phyloP scores from a whole-genome alignment of 345 rosid genomes.

The Murraya paniculata region DNA sequence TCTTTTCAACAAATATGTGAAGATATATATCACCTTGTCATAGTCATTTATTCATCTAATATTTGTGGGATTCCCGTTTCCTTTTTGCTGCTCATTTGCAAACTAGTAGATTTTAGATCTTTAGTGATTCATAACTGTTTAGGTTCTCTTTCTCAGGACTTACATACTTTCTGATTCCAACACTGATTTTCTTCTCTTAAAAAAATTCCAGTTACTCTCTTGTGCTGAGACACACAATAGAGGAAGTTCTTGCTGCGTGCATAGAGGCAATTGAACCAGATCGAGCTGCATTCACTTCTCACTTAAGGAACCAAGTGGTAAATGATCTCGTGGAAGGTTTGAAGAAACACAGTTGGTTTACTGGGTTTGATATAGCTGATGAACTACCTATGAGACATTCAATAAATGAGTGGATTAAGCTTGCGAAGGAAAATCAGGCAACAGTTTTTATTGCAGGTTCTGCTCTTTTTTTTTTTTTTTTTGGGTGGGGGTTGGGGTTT shows the following conservation, averaged over 20 bases:
- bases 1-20: constrained; percentile 8
- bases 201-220: constrained; percentile 68
- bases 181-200: constrained; percentile 9
- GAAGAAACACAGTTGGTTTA: constrained; percentile 68
- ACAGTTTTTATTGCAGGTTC: constrained; percentile 90
- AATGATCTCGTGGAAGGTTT: constrained; percentile 69
- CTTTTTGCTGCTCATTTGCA: background rate
- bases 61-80: background rate
- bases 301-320: constrained; percentile 70
- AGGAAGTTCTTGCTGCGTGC: constrained; percentile 90
- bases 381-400: constrained; percentile 56
- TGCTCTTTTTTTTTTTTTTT: background rate
- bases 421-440: constrained; percentile 63
- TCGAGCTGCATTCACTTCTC: constrained; percentile 76
- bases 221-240: constrained; percentile 93
- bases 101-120: background rate
- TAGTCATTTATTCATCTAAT: background rate
- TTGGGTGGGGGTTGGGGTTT: too few relatives aligned
- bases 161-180: constrained; percentile 5
- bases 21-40: background rate
- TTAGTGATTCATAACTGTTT: background rate
- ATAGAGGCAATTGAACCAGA: constrained; percentile 81
- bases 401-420: constrained; percentile 69
- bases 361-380: constrained; percentile 77
- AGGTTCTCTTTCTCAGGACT: background rate